Base-by-base conservation (phyloP, 352 stramenopile genomes). In the Phytophthora ramorum region DNA sequence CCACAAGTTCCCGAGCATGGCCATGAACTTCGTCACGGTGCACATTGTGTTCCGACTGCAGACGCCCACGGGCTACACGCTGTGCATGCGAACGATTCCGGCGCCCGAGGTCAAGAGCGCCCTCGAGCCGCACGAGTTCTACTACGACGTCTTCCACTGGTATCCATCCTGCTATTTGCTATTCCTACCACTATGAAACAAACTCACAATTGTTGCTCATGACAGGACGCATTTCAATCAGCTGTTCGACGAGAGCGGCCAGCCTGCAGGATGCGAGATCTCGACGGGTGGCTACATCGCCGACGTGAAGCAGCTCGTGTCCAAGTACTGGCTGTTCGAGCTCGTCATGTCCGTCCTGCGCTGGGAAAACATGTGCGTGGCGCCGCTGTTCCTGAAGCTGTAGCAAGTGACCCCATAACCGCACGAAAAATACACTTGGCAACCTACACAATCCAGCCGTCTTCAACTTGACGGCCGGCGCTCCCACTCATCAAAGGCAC, bases 131-230 rank as follows among this genome's bases (percentile, higher is more conserved):
- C 68, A 87, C 48, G 83, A 90, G 63, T 66, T 81, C 34, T 90
- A 73, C 68, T 89, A 87, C 47, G 81, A 90, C 51, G 70, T 89
- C 10, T 83, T 87, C 56, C 73, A 88, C 55, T 92, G 79, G 76
- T 84, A 62, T n/a, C n/a, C 50, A 70, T 66, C 14, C 10, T 44
- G 14, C n/a, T 44, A 16, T 16, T 38, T 38, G 2, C 7, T 8
- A 6, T 32, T 32, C 26, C 26, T 32, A 7, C 26, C 26, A 32
- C 26, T 4, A 32, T 32, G 26, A 32, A 6, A 9, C 26, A 32
- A 7, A 3, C 26, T 7, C 26, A 3, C 26, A 32, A 38, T 38
- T 38, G 32, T 38, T 55, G 22, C 12, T 45, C 16, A 32, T 63
- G 19, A 13, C 37, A 86, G 77, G 77, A 75, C 72, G 9, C 71